Percentiles rank a stretch among this genome's conserved stretches.
These are phyloP conservation scores for Komagataella phaffii DNA, from an alignment of 805 yeast species.

Conservation along the genomic window DNA sequence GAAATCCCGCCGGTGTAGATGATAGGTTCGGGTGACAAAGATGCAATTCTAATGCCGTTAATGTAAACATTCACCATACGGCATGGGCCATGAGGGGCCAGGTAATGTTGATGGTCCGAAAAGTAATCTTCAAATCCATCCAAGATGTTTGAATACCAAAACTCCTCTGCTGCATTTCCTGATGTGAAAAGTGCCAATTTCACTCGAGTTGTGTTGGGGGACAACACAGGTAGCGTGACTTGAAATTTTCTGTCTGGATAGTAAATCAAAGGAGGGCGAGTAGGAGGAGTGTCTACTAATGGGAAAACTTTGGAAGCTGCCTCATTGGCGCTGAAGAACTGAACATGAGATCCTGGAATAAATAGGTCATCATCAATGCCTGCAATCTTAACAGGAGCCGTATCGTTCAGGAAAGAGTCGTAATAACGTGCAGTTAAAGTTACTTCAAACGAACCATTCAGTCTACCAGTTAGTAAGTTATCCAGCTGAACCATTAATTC, in stretches of 20 bases:
- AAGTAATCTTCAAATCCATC: constrained; percentile 33
- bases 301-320: constrained; percentile 28
- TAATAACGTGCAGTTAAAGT: constrained; percentile 38
- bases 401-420: constrained; percentile 12
- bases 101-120: constrained; percentile 21
- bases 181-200: constrained; percentile 47
- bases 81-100: constrained; percentile 58
- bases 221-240: constrained; percentile 29
- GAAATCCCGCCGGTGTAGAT: constrained; percentile 74
- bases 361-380: constrained; percentile 9
- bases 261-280: constrained; percentile 30
- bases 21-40: constrained; percentile 57
- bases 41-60: constrained; percentile 44
- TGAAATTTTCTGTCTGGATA: constrained; percentile 26
- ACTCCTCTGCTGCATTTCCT: constrained; percentile 74
- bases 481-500: constrained; percentile 45
- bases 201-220: constrained; percentile 46
- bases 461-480: constrained; percentile 37
- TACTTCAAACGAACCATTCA: constrained; percentile 50
- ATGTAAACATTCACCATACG: constrained; percentile 52
- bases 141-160: constrained; percentile 59
- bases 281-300: constrained; percentile 14
- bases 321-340: constrained; percentile 15
- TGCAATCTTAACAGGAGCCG: background rate
- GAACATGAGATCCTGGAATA: constrained; percentile 8